These are phyloP conservation scores for Suillus decipiens DNA, from an alignment of 768 basidiomycete species.

Conservation along the genomic window DNA sequence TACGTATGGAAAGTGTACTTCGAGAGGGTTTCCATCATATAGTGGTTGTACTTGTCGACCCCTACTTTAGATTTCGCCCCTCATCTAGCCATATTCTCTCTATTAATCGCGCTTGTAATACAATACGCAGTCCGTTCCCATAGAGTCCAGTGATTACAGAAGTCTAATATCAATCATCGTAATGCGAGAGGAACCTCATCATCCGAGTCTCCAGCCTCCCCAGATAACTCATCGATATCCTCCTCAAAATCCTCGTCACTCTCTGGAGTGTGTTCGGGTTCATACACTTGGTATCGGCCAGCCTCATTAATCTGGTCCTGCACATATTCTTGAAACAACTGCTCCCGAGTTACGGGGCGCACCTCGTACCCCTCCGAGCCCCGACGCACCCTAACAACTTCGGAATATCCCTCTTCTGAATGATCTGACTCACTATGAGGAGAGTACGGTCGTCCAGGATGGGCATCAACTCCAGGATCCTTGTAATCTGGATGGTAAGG, in stretches of 20 bases:
- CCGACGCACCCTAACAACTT: slow-evolving; percentile 49
- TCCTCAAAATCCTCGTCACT: slow-evolving; percentile 42
- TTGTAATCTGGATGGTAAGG: slow-evolving; percentile 79
- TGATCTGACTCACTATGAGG: slow-evolving; percentile 26
- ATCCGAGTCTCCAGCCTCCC: slow-evolving; percentile 17
- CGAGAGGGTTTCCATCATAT: slow-evolving; percentile 40
- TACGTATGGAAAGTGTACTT: slow-evolving; percentile 72
- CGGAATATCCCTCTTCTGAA: slow-evolving; percentile 33
- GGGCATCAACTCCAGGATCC: slow-evolving; percentile 33
- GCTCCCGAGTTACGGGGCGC: slow-evolving; percentile 59
- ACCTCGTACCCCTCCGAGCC: slow-evolving; percentile 89
- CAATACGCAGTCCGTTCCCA: slow-evolving; percentile 4
- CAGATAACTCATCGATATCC: not conserved
- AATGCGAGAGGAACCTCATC: slow-evolving; percentile 26
- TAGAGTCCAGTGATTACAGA: not conserved
- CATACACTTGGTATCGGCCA: slow-evolving; percentile 68
- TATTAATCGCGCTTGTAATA: slow-evolving; percentile 7
- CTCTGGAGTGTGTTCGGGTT: slow-evolving; percentile 53
- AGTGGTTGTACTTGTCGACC: slow-evolving; percentile 11
- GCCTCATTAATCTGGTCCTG: slow-evolving; percentile 52
- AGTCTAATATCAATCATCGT: slow-evolving; percentile 13
- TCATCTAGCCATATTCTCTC: not conserved
- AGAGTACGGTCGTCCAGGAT: slow-evolving; percentile 23
- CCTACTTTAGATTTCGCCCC: not conserved
- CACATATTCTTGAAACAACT: slow-evolving; percentile 61